phyloP scores from a whole-genome alignment of 2,329 filamentous ascomycete genomes.

The Coccinonectria pachysandricola region DNA sequence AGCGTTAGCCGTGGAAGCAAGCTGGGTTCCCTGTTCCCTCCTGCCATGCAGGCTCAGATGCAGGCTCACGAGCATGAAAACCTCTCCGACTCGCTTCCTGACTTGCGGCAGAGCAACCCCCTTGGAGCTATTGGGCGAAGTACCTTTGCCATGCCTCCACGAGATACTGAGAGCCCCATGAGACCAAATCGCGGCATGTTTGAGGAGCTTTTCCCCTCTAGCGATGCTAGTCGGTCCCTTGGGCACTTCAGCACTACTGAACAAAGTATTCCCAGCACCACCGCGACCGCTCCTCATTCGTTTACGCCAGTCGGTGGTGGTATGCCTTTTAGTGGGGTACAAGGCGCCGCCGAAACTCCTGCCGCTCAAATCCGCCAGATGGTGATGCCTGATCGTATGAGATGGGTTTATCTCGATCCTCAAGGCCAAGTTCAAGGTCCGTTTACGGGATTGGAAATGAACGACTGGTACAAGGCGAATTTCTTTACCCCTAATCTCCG shows the following conservation, averaged over 20 bases:
- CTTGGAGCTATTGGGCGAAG: slow-evolving; percentile 59
- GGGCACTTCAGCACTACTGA: slow-evolving; percentile 29
- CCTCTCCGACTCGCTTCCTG: slow-evolving; percentile 45
- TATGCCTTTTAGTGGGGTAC: slow-evolving; percentile 26
- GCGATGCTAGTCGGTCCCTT: slow-evolving; percentile 23
- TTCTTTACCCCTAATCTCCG: slow-evolving; percentile 93
- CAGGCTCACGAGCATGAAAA: slow-evolving; percentile 60
- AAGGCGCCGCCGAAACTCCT: slow-evolving; percentile 37
- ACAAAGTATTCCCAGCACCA: slow-evolving; percentile 22
- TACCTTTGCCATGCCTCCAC: slow-evolving; percentile 41
- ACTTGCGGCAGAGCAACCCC: slow-evolving; percentile 50
- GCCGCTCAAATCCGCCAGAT: slow-evolving; percentile 71
- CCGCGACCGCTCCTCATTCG: slow-evolving; percentile 24
- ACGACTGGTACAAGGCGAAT: slow-evolving; percentile 98
- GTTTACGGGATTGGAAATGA: slow-evolving; percentile 96
- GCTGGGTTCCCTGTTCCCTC: slow-evolving; percentile 76
- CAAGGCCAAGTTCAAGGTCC: slow-evolving; percentile 87
- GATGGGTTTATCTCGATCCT: slow-evolving; percentile 96
- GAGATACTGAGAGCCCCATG: slow-evolving; percentile 51
- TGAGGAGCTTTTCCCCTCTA: slow-evolving; percentile 41
- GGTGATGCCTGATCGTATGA: slow-evolving; percentile 98
- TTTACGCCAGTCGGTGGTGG: slow-evolving; percentile 26
- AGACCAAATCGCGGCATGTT: slow-evolving; percentile 44
- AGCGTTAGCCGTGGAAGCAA: slow-evolving; percentile 70
- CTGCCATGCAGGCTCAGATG: slow-evolving; percentile 87